Evolutionary conservation across 352 stramenopile genomes (phyloP).

Genomic region (Phytophthora chlamydospora): DNA sequence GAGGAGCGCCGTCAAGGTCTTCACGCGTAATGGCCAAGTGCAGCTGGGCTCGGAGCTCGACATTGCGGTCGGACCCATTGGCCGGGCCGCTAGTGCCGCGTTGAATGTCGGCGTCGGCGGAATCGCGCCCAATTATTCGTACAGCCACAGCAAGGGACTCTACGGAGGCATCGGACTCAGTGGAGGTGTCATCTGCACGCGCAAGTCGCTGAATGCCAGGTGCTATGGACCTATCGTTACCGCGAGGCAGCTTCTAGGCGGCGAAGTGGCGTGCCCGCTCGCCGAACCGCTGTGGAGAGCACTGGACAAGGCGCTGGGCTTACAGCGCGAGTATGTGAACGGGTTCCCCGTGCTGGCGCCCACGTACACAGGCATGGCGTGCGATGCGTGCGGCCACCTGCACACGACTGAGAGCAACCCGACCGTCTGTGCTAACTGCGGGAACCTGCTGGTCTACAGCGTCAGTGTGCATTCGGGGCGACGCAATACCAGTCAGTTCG

Average conservation of each 20-base stretch:
- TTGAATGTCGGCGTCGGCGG: slow-evolving; percentile 66
- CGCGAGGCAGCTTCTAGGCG: slow-evolving; percentile 67
- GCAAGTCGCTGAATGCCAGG: slow-evolving; percentile 78
- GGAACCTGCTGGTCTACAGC: slow-evolving; percentile 75
- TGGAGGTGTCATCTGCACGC: slow-evolving; percentile 73
- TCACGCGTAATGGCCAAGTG: slow-evolving; percentile 78
- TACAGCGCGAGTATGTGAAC: slow-evolving; percentile 69
- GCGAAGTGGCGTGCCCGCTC: slow-evolving; percentile 66
- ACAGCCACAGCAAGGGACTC: slow-evolving; percentile 77
- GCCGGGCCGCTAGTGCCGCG: slow-evolving; percentile 64
- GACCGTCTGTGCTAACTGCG: slow-evolving; percentile 54
- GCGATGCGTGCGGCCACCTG: slow-evolving; percentile 59
- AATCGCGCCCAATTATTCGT: slow-evolving; percentile 81
- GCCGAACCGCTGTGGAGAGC: slow-evolving; percentile 70
- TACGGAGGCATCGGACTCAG: slow-evolving; percentile 78
- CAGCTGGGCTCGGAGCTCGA: slow-evolving; percentile 80
- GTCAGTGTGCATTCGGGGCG: slow-evolving; percentile 71
- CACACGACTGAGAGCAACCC: slow-evolving; percentile 50
- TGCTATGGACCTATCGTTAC: slow-evolving; percentile 71
- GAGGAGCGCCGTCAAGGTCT: slow-evolving; percentile 75
- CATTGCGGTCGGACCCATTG: slow-evolving; percentile 71
- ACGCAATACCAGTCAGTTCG: slow-evolving; percentile 58
- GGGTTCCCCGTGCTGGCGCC: slow-evolving; percentile 62
- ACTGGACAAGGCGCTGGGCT: slow-evolving; percentile 63
- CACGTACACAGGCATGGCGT: slow-evolving; percentile 51